Percentiles rank a stretch among this genome's conserved stretches.
Conservation (phyloP, 2,329 filamentous ascomycete genomes). For the Cytospora mali region DNA sequence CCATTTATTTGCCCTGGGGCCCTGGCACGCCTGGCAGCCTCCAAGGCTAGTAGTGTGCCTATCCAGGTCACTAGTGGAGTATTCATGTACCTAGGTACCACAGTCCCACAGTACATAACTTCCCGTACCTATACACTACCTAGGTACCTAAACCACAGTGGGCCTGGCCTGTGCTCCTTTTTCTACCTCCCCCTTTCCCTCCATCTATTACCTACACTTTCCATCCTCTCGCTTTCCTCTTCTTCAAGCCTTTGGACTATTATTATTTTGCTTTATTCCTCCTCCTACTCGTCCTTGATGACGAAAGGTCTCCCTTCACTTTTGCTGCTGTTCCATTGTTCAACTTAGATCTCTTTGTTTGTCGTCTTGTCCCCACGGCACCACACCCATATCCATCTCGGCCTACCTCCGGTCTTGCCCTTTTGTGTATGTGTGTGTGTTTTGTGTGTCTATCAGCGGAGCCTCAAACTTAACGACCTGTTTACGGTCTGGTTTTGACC, state of each 20-base stretch:
- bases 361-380: constrained; percentile 8
- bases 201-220: constrained; percentile 7
- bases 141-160: not conserved
- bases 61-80: too few species aligned
- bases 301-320: constrained; percentile 14
- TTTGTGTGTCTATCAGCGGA: constrained; percentile 18
- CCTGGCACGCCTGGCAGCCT: not conserved
- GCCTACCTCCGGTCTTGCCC: constrained; percentile 16
- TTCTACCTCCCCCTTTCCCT: constrained; percentile 19
- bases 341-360: constrained; percentile 3
- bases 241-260: constrained; percentile 6
- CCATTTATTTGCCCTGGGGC: constrained; percentile 4
- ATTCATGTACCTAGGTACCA: not conserved
- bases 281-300: constrained; percentile 17
- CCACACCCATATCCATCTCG: constrained; percentile 8
- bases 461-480: constrained; percentile 18
- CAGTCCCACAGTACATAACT: not conserved
- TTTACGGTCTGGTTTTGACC: constrained; percentile 16
- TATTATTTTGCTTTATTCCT: constrained; percentile 22
- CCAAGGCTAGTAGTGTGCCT: not conserved
- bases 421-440: not conserved
- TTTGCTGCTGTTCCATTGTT: constrained; percentile 9
- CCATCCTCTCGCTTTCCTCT: constrained; percentile 1
- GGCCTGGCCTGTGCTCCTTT: constrained; percentile 9
- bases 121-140: not conserved